Evolutionary conservation across 2,329 filamentous ascomycete genomes (phyloP), one percentile per base, ranked within the genome.

Genomic region (Penicillium concentricum): DNA sequence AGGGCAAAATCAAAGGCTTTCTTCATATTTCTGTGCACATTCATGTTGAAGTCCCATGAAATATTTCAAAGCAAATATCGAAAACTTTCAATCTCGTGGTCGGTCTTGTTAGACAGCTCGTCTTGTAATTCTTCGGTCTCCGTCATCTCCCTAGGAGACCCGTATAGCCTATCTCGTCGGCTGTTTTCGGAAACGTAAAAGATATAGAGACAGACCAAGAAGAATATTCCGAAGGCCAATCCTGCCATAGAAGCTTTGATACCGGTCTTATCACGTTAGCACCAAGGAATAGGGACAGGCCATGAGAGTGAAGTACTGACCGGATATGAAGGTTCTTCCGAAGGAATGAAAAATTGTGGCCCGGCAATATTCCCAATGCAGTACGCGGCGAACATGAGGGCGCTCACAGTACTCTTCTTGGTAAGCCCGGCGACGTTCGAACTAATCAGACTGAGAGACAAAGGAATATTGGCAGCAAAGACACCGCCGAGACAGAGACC

Each of bases 351-450:
- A 41, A 73, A 69, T 38, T 73, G 69, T 12, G 72, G 71, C 0
- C 69, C 71, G 24, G 24, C 24, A 26, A 4, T 73, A 38, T 73
- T 73, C 4, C 69, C 70, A 41, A 72, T 53, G 37, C 72, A 72
- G 51, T 72, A 72, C 5, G 68, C 81, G 0, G 78, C 77, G 54
- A 84, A 84, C 18, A 84, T 61, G 24, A 81, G 69, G 0, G 81
- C 81, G 2, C 74, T 71, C 4, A 71, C 68, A 0, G 67, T 67
- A 42, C 69, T 71, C 28, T 69, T 67, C 50, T 75, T 75, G 1
- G 72, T 74, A 48, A 74, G 72, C 0, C 72, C 72, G 4, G 72
- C 70, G 4, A 73, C 67, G 28, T 75, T 75, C 4, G 70, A 72
- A 39, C 62, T 72, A 45, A 73, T 70, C 8, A 73, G 51, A 59